These are phyloP conservation scores for Yarrowia sp. DNA, from an alignment of 805 yeast species.

Conservation along the genomic window DNA sequence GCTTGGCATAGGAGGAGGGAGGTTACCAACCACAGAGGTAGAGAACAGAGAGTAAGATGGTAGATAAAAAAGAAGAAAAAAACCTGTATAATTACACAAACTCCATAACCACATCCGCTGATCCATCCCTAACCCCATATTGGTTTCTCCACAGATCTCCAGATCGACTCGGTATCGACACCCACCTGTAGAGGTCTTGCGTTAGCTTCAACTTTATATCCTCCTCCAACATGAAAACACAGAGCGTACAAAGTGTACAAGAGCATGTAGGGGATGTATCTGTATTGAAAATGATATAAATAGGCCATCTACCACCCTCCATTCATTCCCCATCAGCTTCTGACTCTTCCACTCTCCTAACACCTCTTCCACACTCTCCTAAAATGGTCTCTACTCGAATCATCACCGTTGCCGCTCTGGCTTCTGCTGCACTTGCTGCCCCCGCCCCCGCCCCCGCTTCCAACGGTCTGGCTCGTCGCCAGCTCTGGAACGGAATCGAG, in stretches of 20 bases:
- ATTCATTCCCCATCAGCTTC: not conserved
- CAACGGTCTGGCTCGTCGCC: not conserved
- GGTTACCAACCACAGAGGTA: too few relatives aligned
- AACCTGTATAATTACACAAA: too few relatives aligned
- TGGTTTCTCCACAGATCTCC: conserved; percentile 14
- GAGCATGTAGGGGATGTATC: not conserved
- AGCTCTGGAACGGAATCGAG: not conserved
- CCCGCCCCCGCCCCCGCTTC: conserved; percentile 20
- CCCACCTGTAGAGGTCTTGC: not conserved
- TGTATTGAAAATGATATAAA: not conserved
- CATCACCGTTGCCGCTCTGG: not conserved
- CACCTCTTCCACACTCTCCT: not conserved
- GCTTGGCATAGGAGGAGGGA: too few relatives aligned
- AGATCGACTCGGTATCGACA: not conserved
- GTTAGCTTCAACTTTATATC: not conserved
- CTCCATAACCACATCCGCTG: too few relatives aligned
- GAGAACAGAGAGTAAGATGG: too few relatives aligned
- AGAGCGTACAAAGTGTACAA: not conserved
- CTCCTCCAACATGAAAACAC: not conserved
- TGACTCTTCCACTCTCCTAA: not conserved
- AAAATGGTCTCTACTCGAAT: conserved; percentile 19
- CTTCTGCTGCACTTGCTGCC: conserved; percentile 8
- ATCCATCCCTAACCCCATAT: not conserved
- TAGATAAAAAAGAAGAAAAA: too few relatives aligned
- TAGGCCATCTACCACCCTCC: not conserved